Evolutionary conservation across 2,329 filamentous ascomycete species (phyloP), one percentile per base, ranked within the genome.

Genomic region (Aspergillus viridinutans): DNA sequence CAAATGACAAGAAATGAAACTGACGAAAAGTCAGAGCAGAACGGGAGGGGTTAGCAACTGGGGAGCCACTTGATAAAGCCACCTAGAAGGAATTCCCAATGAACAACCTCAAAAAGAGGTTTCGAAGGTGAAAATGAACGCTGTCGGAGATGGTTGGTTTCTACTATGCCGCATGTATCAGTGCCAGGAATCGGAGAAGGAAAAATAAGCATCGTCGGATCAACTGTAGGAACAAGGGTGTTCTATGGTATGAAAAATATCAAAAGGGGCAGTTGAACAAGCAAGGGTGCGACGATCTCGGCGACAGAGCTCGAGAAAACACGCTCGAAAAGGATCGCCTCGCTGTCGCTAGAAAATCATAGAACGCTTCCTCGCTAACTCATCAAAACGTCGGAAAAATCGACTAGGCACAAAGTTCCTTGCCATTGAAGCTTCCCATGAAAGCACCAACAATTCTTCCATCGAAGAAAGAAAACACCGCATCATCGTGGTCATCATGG

Each of bases 341-440:
- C 29, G 29, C 49, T n/a, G 49, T 51, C 29, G 49, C 49, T 51
- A 20, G 49, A 17, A 23, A 51, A 40, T 12, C 38, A 12, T 20
- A 32, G 20, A 40, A 51, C 40, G 49, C 49, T 28, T 29, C 35
- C 49, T 51, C 49, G 49, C 49, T 51, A 51, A 51, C 14, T 35
- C 21, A 50, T 50, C 49, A 32, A 12, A 51, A 51, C 32, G 32
- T 17, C 49, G 10, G 29, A 14, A 14, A 51, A n/a, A 40, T 38
- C 29, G 14, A 35, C 26, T 4, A 9, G 8, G 6, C 25, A 23
- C 10, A 26, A 21, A 23, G 43, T 23, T 26, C 9, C 20, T 47
- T 7, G 20, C 23, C 43, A 47, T 23, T 23, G 43, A 47, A 47
- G 3, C 43, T 26, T 23, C 43, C 20, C 20, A 47, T 25, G 9